A percentile compares a stretch with the other conserved stretches of the same genome.
Evolutionary conservation across 2,329 filamentous ascomycete species (phyloP).

Genomic region (Cladosporium sp.): DNA sequence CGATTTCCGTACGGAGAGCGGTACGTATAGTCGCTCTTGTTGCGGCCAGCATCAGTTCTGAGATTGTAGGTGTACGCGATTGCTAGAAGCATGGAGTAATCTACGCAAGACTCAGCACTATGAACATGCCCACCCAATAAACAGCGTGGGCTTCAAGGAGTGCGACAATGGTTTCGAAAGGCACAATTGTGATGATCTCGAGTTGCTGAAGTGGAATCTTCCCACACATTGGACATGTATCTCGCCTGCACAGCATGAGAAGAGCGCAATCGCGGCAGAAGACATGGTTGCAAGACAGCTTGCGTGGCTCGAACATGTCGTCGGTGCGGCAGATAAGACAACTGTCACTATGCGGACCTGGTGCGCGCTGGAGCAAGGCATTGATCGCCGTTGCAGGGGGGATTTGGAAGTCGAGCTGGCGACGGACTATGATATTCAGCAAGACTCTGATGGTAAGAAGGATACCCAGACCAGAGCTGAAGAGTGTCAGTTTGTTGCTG

Average conservation of each 20-base stretch:
- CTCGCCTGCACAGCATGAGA: neutral
- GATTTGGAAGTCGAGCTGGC: neutral
- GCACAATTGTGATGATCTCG: neutral
- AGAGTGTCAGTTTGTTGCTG: neutral
- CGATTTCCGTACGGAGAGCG: neutral
- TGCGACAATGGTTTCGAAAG: neutral
- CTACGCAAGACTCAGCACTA: neutral
- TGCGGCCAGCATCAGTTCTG: neutral
- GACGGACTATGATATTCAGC: neutral
- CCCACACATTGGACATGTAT: constrained; percentile 1
- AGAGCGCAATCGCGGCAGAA: constrained; percentile 15
- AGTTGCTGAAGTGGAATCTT: neutral
- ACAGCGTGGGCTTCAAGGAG: no score
- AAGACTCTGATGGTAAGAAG: neutral
- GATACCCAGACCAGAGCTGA: neutral
- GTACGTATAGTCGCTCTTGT: neutral
- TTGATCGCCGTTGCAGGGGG: neutral
- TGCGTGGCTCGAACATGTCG: neutral
- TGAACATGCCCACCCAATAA: neutral
- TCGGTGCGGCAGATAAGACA: neutral
- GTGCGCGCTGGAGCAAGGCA: neutral
- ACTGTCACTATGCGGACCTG: neutral
- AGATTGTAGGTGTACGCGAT: neutral
- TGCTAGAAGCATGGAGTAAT: neutral
- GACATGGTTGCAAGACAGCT: constrained; percentile 6